Evolutionary conservation across 1,139 yeast genomes (phyloP).

Genomic region (Suhomyces wounanorum): DNA sequence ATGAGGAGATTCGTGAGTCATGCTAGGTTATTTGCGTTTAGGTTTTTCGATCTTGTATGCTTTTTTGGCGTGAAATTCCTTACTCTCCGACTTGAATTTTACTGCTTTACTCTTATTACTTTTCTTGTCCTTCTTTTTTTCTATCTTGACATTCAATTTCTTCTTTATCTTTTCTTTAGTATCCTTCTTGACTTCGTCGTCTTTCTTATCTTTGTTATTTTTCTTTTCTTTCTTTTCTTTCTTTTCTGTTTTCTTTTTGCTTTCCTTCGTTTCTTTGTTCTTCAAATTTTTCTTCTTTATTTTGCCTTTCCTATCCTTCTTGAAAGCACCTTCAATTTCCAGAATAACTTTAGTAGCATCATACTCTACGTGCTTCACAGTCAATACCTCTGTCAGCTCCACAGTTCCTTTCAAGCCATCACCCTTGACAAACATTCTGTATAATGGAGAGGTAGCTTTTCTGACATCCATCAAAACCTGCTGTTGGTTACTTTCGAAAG

Average conservation of each 20-base stretch:
- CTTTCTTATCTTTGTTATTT: constrained; percentile 15
- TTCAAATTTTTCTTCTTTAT: constrained; percentile 13
- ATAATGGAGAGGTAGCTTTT: constrained; percentile 59
- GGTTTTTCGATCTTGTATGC: constrained; percentile 4
- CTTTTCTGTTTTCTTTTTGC: constrained; percentile 15
- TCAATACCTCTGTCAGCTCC: constrained; percentile 34
- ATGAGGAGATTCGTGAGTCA: constrained; percentile 2
- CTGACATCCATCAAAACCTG: constrained; percentile 43
- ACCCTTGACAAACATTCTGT: constrained; percentile 80
- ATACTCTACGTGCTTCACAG: constrained; percentile 17
- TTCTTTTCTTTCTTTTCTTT: constrained; percentile 14
- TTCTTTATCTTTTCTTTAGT: constrained; percentile 14
- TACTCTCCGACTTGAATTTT: constrained; percentile 12
- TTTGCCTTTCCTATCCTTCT: constrained; percentile 10
- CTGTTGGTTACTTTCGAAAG: constrained; percentile 47
- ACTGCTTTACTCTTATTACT: constrained; percentile 7
- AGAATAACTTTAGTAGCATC: constrained; percentile 19
- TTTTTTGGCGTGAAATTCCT: constrained; percentile 7
- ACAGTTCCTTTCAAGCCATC: constrained; percentile 82
- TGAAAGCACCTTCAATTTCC: constrained; percentile 15
- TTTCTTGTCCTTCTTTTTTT: constrained; percentile 2
- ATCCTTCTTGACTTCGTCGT: constrained; percentile 12
- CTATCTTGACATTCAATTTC: constrained; percentile 20
- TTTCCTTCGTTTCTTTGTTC: constrained; percentile 11
- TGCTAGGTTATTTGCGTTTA: constrained; percentile 1